phyloP scores from a whole-genome alignment of 441 rosid species.

The Euphorbia schlechtendalii region DNA sequence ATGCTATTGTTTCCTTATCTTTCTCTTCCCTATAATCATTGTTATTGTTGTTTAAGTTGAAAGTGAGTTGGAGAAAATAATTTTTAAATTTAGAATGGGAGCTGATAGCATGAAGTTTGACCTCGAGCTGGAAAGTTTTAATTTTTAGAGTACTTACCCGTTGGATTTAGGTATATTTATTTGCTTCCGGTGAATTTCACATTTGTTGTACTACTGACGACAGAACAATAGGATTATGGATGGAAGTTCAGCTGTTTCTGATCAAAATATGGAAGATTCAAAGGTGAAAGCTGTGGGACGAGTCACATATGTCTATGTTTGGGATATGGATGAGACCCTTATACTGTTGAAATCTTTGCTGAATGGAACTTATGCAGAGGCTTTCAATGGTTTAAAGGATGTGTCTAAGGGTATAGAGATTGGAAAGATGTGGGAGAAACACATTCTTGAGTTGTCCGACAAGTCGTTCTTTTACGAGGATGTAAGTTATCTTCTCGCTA shows the following conservation, averaged over 20 bases:
- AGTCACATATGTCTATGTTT: constrained; percentile 51
- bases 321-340: constrained; percentile 98
- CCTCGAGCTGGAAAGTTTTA: neutral
- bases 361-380: constrained; percentile 56
- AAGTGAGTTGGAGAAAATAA: no score
- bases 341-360: constrained; percentile 79
- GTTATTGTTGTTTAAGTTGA: no score
- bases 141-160: neutral
- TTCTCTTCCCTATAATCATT: no score
- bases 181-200: neutral
- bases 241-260: constrained; percentile 21
- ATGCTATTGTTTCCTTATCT: no score
- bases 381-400: constrained; percentile 55
- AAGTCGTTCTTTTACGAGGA: constrained; percentile 70
- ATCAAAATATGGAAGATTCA: constrained; percentile 19
- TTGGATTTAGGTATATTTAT: neutral
- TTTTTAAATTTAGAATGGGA: no score
- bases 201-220: neutral
- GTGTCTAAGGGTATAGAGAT: constrained; percentile 57
- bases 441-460: constrained; percentile 66
- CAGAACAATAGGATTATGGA: no score
- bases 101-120: no score
- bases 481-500: constrained; percentile 31
- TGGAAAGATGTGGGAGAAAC: constrained; percentile 78
- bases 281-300: constrained; percentile 21